Percentiles rank a stretch among this genome's conserved stretches.
phyloP scores from a whole-genome alignment of 441 rosid species.

The Erodium trifolium region DNA sequence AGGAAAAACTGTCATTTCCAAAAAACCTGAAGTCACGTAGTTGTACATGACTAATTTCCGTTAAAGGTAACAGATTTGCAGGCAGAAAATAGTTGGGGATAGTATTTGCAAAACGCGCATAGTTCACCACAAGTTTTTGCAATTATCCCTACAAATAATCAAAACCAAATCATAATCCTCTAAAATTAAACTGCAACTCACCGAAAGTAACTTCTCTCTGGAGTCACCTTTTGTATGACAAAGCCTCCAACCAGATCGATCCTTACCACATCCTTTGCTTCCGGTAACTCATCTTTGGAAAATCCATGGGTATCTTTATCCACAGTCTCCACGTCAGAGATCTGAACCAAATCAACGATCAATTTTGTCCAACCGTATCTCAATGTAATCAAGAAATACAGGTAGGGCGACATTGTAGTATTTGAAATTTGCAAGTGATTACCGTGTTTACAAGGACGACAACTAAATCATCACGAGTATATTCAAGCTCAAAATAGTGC shows the following conservation, averaged over 20 bases:
- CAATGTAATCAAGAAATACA: neutral
- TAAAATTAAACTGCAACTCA: conserved; percentile 22
- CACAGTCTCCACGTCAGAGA: conserved; percentile 51
- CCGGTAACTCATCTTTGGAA: conserved; percentile 45
- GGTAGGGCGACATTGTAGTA: conserved; percentile 13
- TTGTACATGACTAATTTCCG: too few species aligned
- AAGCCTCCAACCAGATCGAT: conserved; percentile 82
- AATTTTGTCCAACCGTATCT: neutral
- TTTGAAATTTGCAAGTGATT: conserved; percentile 17
- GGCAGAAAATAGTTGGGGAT: too few species aligned
- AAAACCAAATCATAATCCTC: too few species aligned
- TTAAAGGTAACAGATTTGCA: too few species aligned
- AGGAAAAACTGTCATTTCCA: too few species aligned
- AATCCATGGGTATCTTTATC: conserved; percentile 49
- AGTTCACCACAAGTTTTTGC: too few species aligned
- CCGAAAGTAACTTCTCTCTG: conserved; percentile 76
- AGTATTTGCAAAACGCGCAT: too few species aligned
- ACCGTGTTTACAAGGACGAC: conserved; percentile 66
- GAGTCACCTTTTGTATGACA: conserved; percentile 73
- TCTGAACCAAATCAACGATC: conserved; percentile 33
- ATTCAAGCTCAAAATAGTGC: conserved; percentile 63
- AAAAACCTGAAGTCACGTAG: too few species aligned
- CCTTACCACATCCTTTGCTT: conserved; percentile 61
- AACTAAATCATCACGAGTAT: conserved; percentile 64
- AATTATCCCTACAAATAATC: too few species aligned